Evolutionary conservation across 345 rosid species (phyloP), one percentile per base, ranked within the genome.

Genomic region (Atalantia buxifolia): DNA sequence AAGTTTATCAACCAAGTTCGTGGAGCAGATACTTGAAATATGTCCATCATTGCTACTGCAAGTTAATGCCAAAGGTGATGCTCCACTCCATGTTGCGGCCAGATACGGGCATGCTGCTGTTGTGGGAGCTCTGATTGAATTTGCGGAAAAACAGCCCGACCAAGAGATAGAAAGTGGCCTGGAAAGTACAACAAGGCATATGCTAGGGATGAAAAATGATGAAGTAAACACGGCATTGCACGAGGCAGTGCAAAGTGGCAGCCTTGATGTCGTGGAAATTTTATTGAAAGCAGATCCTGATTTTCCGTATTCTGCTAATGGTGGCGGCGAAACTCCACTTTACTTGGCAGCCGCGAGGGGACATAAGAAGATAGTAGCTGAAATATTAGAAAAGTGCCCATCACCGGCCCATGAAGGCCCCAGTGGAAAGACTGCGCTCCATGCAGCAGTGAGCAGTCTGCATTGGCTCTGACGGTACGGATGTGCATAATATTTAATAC

Each of bases 281-380:
- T 42, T 45, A 27, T 42, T 13, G 12, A 1, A 45, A 27, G 36
- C 16, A 45, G 59, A 25, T 2, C 36, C 59, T 69, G 35, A 45
- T 24, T 45, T 45, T 45, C 33, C 6, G 6, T 69, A 69, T 69
- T 69, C 35, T 5, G 35, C 1, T 0, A 42, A 69, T 25, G 7
- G 27, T 6, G 12, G 7, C 5, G 59, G n/a, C 6, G n/a, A 45
- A 1, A 69, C 72, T 14, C 59, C 72, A 45, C 56, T 69, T 7
- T 69, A 69, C 28, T 1, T 69, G 28, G 59, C 72, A 1, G 72
- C 57, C 4, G 53, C 30, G 7, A 38, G 9, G 4, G 22, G 9
- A 21, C 1, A 5, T 22, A 0, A 0, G 30, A 0, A 24, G 28
- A 67, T 67, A 1, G 0, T 2, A n/a, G 6, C 3, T 8, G 27